These are phyloP conservation scores for Chamaecrista fasciculata DNA, from an alignment of 306 rosid species.

Conservation along the genomic window DNA sequence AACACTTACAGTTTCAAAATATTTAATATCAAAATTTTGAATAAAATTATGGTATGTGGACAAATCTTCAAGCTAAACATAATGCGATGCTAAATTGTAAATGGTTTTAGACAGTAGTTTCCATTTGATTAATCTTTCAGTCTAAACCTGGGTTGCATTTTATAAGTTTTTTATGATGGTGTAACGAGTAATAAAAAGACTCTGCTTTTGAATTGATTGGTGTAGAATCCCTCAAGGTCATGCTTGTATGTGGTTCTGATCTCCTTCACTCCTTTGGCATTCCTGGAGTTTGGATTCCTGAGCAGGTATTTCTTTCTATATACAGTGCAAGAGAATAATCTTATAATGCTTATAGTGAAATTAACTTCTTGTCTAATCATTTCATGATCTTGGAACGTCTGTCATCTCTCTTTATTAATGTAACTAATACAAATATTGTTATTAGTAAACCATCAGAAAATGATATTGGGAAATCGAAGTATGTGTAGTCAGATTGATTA, in stretches of 20 bases:
- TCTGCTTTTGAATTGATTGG: conserved; percentile 28
- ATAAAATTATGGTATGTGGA: no score
- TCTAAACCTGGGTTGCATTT: conserved; percentile 9
- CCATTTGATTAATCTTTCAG: background rate
- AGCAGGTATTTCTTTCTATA: conserved; percentile 52
- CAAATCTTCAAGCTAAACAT: no score
- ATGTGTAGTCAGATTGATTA: background rate
- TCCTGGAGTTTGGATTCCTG: conserved; percentile 76
- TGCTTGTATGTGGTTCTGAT: conserved; percentile 95
- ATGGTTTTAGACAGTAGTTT: conserved; percentile 13
- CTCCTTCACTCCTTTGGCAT: conserved; percentile 70
- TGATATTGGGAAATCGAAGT: background rate
- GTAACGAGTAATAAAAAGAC: conserved; percentile 16
- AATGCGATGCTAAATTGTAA: no score
- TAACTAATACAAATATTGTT: background rate
- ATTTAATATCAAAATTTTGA: no score
- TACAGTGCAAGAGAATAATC: background rate
- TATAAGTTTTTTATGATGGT: background rate
- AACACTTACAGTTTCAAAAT: no score
- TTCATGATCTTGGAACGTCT: background rate
- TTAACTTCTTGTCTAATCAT: conserved; percentile 6
- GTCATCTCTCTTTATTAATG: background rate
- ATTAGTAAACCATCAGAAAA: background rate
- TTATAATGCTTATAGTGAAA: background rate
- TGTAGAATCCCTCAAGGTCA: conserved; percentile 74